These are phyloP conservation scores for Chytridium lagenaria DNA, from an alignment of 371 early-diverging fungal species.

Conservation along the genomic window DNA sequence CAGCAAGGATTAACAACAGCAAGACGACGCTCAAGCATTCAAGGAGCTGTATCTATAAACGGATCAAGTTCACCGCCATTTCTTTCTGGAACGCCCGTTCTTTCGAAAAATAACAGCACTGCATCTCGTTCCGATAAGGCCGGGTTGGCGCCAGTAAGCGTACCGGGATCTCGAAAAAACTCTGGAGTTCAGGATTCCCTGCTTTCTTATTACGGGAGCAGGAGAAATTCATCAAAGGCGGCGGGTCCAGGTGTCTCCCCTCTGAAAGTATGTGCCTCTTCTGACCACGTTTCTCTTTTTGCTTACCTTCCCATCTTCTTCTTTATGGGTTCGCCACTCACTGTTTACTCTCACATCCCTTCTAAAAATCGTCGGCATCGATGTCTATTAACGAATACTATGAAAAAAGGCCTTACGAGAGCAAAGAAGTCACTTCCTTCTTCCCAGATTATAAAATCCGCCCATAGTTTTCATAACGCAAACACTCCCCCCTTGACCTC, in stretches of 20 bases:
- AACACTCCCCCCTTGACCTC: background rate
- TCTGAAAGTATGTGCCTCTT: background rate
- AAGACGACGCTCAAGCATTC: too few species aligned
- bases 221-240: background rate
- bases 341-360: too few species aligned
- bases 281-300: background rate
- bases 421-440: background rate
- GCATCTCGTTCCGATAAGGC: too few species aligned
- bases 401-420: background rate
- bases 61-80: too few species aligned
- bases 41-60: too few species aligned
- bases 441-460: background rate
- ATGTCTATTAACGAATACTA: background rate
- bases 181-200: constrained; percentile 1
- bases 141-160: too few species aligned
- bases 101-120: too few species aligned
- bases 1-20: too few species aligned
- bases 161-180: background rate
- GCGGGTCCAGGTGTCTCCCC: background rate
- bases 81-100: too few species aligned
- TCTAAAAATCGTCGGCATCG: background rate
- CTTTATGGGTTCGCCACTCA: too few species aligned
- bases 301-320: too few species aligned
- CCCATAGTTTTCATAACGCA: background rate
- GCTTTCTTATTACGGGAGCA: background rate